Base-by-base conservation (phyloP, 371 early-diverging fungal genomes). In the Apophysomyces ossiformis region DNA sequence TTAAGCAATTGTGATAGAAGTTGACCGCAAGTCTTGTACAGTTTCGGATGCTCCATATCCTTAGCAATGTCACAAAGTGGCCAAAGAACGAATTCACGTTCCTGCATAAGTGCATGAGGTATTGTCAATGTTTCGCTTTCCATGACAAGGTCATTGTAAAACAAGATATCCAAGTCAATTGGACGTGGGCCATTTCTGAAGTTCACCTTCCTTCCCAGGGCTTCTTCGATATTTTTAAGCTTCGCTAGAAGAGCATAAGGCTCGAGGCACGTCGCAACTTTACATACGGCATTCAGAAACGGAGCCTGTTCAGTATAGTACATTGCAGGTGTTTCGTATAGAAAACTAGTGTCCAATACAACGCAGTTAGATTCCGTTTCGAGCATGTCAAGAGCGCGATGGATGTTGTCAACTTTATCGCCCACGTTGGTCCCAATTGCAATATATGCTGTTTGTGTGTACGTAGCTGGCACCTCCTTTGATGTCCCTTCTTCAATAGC, bases 241-340 rank as follows among this genome's bases (percentile, higher is more conserved):
- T 79, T 77, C n/a, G 68, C 78, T n/a, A 99, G 78, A 35, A 99
- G 74, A 4, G 69, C 87, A 37, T 84, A 63, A 6, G 99, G 98
- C 21, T 79, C 78, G 36, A 98, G 82, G 39, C 80, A 75, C 1
- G 98, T 98, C 35, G 76, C 77, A 70, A 95, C 89, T 76, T 95
- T 94, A 75, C 90, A 90, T 0, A 88, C 95, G 4, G 86, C 94
- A 65, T 99, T 99, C 59, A 99, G 71, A 73, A 98, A 99, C 18
- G 81, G 70, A 7, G 96, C 94, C 72, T 99, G 99, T 47, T 98
- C 96, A 7, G 85, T 81, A 37, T 92, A 88, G 77, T 99, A 98
- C 98, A 97, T 98, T 38, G 99, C 96, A 11, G 91, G 83, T 0
- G 98, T 96, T 72, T 98, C 96, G 76, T 99, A 99, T 65, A 99